phyloP scores from a whole-genome alignment of 441 rosid genomes.

The Dalechampia spathulata region DNA sequence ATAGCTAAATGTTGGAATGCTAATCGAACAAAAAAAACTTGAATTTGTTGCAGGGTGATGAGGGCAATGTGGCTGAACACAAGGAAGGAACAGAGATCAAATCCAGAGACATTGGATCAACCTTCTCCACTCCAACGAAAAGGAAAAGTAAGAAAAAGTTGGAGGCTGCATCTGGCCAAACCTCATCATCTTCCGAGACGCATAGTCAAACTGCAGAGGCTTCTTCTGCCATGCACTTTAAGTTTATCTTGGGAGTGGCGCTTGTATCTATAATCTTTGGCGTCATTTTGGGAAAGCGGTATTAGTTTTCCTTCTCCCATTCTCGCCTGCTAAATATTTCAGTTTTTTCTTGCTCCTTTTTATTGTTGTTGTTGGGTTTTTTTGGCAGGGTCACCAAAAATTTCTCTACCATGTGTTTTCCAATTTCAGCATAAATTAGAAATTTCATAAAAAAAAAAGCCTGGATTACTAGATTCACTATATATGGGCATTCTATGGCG shows the following conservation, averaged over 20 bases:
- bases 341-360: neutral
- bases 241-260: slow-evolving; percentile 60
- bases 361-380: neutral
- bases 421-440: too few species aligned
- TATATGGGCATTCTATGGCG: too few species aligned
- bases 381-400: too few species aligned
- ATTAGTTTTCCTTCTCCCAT: slow-evolving; percentile 54
- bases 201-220: slow-evolving; percentile 25
- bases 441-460: too few species aligned
- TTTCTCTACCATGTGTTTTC: too few species aligned
- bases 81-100: slow-evolving; percentile 59
- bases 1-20: too few species aligned
- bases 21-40: too few species aligned
- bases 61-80: slow-evolving; percentile 6
- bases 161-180: slow-evolving; percentile 35
- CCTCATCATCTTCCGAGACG: slow-evolving; percentile 31
- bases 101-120: slow-evolving; percentile 63
- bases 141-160: slow-evolving; percentile 78
- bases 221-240: slow-evolving; percentile 38
- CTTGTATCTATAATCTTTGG: slow-evolving; percentile 69
- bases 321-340: slow-evolving; percentile 12
- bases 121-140: slow-evolving; percentile 54
- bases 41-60: slow-evolving; percentile 36
- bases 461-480: too few species aligned
- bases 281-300: slow-evolving; percentile 68